Percentiles rank a stretch among this genome's conserved stretches.
These are phyloP conservation scores for Ophiocordyceps camponoti-leonardi DNA, from an alignment of 2,329 filamentous ascomycete genomes.

Conservation along the genomic window DNA sequence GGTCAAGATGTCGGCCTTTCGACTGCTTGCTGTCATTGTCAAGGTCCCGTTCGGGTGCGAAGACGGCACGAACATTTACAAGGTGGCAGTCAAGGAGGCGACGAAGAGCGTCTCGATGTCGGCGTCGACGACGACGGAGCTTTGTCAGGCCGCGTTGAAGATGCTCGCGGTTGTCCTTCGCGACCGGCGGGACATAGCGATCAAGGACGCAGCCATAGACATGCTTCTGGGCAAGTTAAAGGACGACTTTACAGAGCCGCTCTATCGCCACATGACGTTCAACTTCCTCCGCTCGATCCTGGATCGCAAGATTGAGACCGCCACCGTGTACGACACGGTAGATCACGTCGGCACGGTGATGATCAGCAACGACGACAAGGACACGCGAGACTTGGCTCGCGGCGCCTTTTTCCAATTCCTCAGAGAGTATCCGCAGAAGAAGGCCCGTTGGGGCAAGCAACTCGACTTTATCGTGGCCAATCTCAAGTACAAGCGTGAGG, in stretches of 20 bases:
- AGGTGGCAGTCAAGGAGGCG: slow-evolving; percentile 72
- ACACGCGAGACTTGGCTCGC: slow-evolving; percentile 72
- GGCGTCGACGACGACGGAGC: slow-evolving; percentile 62
- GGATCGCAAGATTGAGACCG: slow-evolving; percentile 68
- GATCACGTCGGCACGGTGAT: slow-evolving; percentile 83
- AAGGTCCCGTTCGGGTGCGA: slow-evolving; percentile 68
- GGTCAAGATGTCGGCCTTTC: slow-evolving; percentile 74
- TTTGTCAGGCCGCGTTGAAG: slow-evolving; percentile 78
- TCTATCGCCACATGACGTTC: slow-evolving; percentile 85
- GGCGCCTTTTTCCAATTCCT: slow-evolving; percentile 90
- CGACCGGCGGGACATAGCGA: slow-evolving; percentile 55
- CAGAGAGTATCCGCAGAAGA: slow-evolving; percentile 84
- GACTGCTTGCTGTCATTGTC: slow-evolving; percentile 69
- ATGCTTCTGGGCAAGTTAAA: slow-evolving; percentile 68
- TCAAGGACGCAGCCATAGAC: slow-evolving; percentile 71
- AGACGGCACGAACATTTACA: slow-evolving; percentile 43
- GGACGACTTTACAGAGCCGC: slow-evolving; percentile 79
- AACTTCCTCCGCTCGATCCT: slow-evolving; percentile 83
- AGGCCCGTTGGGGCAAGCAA: slow-evolving; percentile 77
- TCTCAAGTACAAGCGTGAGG: slow-evolving; percentile 73
- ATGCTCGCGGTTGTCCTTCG: slow-evolving; percentile 71
- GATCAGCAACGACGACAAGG: slow-evolving; percentile 87
- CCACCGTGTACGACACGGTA: slow-evolving; percentile 77
- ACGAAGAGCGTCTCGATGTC: slow-evolving; percentile 64
- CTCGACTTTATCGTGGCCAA: slow-evolving; percentile 80